These are phyloP conservation scores for Priceomyces castillae DNA, from an alignment of 805 yeast species.

Conservation along the genomic window DNA sequence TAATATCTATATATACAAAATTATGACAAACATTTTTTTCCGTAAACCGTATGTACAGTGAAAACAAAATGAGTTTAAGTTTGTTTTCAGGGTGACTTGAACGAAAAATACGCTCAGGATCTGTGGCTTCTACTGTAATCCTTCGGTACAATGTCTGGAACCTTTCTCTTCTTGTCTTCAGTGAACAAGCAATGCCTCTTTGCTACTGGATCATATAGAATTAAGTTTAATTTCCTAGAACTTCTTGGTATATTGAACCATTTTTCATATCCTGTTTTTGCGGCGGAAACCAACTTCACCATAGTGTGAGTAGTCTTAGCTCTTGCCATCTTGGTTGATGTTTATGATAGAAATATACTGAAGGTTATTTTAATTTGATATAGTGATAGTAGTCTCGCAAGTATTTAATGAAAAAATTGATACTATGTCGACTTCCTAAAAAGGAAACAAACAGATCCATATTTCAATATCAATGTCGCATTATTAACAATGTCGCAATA, in stretches of 20 bases:
- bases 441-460: not conserved
- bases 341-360: not conserved
- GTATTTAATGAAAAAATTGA: slow-evolving; percentile 4
- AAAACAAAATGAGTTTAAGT: not conserved
- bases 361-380: not conserved
- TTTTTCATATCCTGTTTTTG: slow-evolving; percentile 84
- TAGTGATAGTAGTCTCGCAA: not conserved
- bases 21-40: not conserved
- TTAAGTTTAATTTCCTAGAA: slow-evolving; percentile 73
- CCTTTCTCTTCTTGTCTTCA: slow-evolving; percentile 84
- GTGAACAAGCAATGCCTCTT: slow-evolving; percentile 88
- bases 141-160: slow-evolving; percentile 45
- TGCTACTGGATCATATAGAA: slow-evolving; percentile 82
- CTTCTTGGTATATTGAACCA: slow-evolving; percentile 80
- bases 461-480: not conserved
- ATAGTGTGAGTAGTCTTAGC: slow-evolving; percentile 77
- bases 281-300: slow-evolving; percentile 83
- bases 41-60: not conserved
- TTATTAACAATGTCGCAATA: slow-evolving; percentile 1
- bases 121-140: slow-evolving; percentile 33
- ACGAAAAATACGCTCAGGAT: slow-evolving; percentile 1
- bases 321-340: slow-evolving; percentile 31
- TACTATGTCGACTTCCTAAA: slow-evolving; percentile 7
- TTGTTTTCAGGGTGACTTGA: too few relatives aligned
- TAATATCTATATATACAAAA: slow-evolving; percentile 4